Evolutionary conservation across 495 filamentous ascomycete species (phyloP), one percentile per base, ranked within the genome.

Genomic region (Penicillium fimorum): DNA sequence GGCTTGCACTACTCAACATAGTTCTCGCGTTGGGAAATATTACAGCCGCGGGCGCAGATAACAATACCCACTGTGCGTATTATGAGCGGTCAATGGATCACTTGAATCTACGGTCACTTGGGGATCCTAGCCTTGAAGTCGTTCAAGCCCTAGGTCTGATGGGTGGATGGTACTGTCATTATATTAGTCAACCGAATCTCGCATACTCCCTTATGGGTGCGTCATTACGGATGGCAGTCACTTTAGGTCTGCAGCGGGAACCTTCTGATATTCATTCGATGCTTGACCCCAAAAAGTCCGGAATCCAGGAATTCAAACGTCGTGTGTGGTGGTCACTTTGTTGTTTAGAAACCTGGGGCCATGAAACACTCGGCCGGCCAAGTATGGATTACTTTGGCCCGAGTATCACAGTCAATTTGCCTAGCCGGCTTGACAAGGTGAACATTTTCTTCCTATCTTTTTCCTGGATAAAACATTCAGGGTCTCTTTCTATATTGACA

Each of bases 151-250:
- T 92, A 11, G 82, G 82, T 13, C 70, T 92, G 20, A 84, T 91
- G 63, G 84, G 85, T 45, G 88, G 88, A 20, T 89, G 85, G 76
- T 92, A 92, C 63, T 79, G 90, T 55, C 88, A 92, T 70, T 92
- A 90, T 67, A 82, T 87, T 60, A 89, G 88, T 70, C 81, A 88
- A 37, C 88, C 88, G 18, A 91, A 91, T 67, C 83, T 90, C 73
- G 88, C 87, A 30, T 72, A 69, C 27, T 65, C 65, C 13, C 63
- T 72, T 5, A 72, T 74, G 68, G 88, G 72, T 3, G 65, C 64
- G 4, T 65, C 72, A 12, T 43, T 75, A 46, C 72, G 72, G 41
- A 75, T 75, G 72, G 72, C 72, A 13, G 68, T 65, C 7, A 62
- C 70, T 8, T 40, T 62, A 38, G 60, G 60, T 4, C 35, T 62